phyloP scores from a whole-genome alignment of 2,329 filamentous ascomycete genomes.

The Aspergillus pseudoviridinutans region DNA sequence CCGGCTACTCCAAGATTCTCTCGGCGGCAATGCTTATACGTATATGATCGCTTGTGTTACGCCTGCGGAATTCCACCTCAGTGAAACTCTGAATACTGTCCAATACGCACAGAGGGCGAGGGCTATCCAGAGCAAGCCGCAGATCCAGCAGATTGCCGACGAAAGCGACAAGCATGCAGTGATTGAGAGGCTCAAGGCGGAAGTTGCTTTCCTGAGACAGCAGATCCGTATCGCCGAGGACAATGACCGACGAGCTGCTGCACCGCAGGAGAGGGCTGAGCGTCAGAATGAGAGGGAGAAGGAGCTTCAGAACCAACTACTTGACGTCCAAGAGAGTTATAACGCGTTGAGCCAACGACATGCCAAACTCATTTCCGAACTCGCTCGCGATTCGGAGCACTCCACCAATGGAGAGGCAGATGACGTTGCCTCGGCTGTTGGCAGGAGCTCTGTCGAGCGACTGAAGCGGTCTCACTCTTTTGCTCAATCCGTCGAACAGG shows the following conservation, averaged over 20 bases:
- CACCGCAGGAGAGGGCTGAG: conserved; percentile 67
- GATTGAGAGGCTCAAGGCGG: conserved; percentile 88
- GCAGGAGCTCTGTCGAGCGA: conserved; percentile 78
- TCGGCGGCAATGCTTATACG: conserved; percentile 94
- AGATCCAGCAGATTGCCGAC: conserved; percentile 84
- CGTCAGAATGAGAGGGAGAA: conserved; percentile 78
- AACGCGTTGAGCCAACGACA: conserved; percentile 85
- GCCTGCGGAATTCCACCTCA: conserved; percentile 92
- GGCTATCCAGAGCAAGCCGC: conserved; percentile 94
- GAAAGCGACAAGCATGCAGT: conserved; percentile 91
- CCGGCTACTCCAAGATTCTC: conserved; percentile 87
- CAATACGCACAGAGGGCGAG: conserved; percentile 95
- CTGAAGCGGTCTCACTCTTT: conserved; percentile 94
- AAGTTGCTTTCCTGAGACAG: conserved; percentile 88
- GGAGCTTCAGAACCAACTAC: conserved; percentile 87
- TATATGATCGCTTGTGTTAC: conserved; percentile 99
- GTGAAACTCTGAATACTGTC: conserved; percentile 95
- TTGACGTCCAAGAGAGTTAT: conserved; percentile 94
- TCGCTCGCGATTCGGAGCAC: conserved; percentile 75
- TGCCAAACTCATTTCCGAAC: conserved; percentile 90
- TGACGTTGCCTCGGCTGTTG: conserved; percentile 52
- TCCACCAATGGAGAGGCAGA: conserved; percentile 39
- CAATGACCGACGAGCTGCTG: conserved; percentile 53
- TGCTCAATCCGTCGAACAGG: conserved; percentile 90
- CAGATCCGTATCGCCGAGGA: conserved; percentile 84